phyloP scores from a whole-genome alignment of 1,284 basidiomycete species.

The Erythrobasidium hasegawianum region DNA sequence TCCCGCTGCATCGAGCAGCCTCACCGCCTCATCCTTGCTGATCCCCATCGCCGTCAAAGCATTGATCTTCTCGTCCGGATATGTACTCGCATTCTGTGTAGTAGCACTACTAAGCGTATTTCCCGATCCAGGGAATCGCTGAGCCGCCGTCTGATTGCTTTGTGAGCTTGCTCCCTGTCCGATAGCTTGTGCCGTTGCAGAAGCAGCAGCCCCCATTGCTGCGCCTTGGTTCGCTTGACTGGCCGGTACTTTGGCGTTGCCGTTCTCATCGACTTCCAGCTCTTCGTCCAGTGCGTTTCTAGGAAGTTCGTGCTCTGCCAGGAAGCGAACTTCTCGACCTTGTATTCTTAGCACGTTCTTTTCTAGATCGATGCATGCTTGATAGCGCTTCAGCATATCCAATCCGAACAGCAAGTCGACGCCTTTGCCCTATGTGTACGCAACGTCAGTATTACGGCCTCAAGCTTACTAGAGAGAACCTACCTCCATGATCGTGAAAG shows the following conservation, averaged over 20 bases:
- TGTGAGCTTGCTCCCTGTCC: not conserved
- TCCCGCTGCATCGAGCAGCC: constrained; percentile 68
- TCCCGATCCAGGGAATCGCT: constrained; percentile 47
- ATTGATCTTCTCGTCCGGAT: constrained; percentile 44
- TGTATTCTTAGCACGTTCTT: constrained; percentile 85
- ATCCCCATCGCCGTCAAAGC: constrained; percentile 69
- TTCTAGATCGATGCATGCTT: constrained; percentile 88
- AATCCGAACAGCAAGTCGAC: constrained; percentile 93
- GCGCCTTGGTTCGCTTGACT: constrained; percentile 38
- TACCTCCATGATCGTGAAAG: constrained; percentile 93
- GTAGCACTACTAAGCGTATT: constrained; percentile 36
- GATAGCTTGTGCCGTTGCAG: constrained; percentile 27
- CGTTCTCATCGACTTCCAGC: constrained; percentile 46
- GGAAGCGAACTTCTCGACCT: constrained; percentile 76
- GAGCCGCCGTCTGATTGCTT: constrained; percentile 14
- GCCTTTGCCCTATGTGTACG: constrained; percentile 62
- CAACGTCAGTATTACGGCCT: not conserved
- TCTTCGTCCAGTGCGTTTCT: constrained; percentile 45
- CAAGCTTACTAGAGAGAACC: constrained; percentile 24
- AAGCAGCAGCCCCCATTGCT: constrained; percentile 43
- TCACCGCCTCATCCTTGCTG: constrained; percentile 67
- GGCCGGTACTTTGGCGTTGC: constrained; percentile 42
- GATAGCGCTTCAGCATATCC: constrained; percentile 97
- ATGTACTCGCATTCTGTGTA: constrained; percentile 37
- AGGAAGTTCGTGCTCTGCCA: constrained; percentile 92